Evolutionary conservation across 495 filamentous ascomycete genomes (phyloP).

Genomic region (Penicillium antarcticum): DNA sequence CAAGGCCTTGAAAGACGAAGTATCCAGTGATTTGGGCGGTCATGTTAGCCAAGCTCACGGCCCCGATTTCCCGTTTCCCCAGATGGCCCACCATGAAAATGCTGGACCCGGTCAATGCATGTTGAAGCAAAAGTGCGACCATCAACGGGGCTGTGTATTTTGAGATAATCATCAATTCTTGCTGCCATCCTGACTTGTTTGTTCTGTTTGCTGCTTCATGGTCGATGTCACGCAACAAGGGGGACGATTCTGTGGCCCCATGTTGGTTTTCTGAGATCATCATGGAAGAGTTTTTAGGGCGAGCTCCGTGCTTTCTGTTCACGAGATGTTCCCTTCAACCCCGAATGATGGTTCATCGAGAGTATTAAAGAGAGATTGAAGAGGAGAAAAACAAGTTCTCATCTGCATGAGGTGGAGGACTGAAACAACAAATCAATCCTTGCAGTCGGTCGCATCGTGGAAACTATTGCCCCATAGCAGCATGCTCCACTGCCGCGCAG

Average conservation of each 20-base stretch:
- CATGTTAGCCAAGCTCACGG: constrained; percentile 67
- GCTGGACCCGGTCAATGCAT: constrained; percentile 64
- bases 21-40: constrained; percentile 72
- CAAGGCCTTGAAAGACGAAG: constrained; percentile 66
- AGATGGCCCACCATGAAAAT: constrained; percentile 66
- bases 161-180: constrained; percentile 21
- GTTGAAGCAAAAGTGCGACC: constrained; percentile 70
- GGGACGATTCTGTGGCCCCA: background rate
- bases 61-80: constrained; percentile 60
- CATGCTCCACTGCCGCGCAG: background rate
- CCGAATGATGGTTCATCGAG: background rate
- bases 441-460: background rate
- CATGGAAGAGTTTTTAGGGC: background rate
- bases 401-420: background rate
- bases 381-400: background rate
- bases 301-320: background rate
- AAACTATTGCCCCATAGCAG: background rate
- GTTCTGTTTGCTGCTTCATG: background rate
- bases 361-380: background rate
- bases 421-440: constrained; percentile 1
- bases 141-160: constrained; percentile 59
- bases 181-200: constrained; percentile 10
- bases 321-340: background rate
- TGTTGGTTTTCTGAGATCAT: background rate
- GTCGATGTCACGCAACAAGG: constrained; percentile 2